Base-by-base conservation (phyloP, 768 basidiomycete genomes). In the Suillus luteus region DNA sequence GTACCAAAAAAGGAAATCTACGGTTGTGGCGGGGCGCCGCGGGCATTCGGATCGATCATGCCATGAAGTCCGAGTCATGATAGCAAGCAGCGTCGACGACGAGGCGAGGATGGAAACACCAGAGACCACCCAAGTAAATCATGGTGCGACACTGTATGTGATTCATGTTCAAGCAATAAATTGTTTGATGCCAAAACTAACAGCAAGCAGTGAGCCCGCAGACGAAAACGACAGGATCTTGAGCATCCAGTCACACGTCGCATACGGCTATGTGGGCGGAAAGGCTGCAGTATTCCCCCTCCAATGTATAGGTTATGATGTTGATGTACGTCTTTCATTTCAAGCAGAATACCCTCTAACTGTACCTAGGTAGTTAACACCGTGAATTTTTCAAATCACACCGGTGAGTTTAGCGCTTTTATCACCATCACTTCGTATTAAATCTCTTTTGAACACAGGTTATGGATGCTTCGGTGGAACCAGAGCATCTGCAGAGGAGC, bases 371-470 rank as follows among this genome's bases (percentile, higher is more conserved):
- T 90, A 62, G 85, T 96, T 24, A 96, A 95, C 72, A 94, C 94
- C 1, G 96, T 98, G 43, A 92, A 97, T 70, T 98, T 92, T 74
- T 93, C 93, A 9, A 99, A 99, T 69, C 96, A 99, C 73, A 83
- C 94, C 7, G 95, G 94, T 92, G 62, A 62, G 82, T 69, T 5
- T 24, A 24, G 41, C 17, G 4, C 33, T 12, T 19, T 19, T 9
- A 3, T 14, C 37, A 46, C 24, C 19, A 27, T 58, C 6, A 58
- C 38, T 38, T 17, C 55, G 1, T 19, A 33, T 5, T 24, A 17
- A 38, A 40, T 5, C 22, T 14, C 41, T 33, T 35, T 61, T 19
- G 0, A 24, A 41, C 33, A 24, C 67, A 96, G 95, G 94, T 8
- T 98, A 98, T 78, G 87, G 89, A 17, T 84, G 86, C 48, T 85